phyloP scores from a whole-genome alignment of 257 asterid genomes.

The Penstemon davidsonii region DNA sequence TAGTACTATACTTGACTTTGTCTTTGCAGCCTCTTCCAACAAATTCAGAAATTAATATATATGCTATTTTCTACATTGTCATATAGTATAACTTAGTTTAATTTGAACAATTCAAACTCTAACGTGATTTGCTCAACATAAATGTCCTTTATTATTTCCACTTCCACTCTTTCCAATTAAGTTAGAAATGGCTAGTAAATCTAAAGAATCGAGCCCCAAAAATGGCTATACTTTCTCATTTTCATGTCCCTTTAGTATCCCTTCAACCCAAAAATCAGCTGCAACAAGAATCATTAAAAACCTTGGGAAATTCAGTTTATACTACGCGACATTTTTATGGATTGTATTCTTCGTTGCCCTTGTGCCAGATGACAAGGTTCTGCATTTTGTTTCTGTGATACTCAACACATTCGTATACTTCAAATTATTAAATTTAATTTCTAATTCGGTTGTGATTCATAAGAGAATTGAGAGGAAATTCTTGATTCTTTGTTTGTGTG shows the following conservation, averaged over 20 bases:
- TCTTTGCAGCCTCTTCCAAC: too few relatives aligned
- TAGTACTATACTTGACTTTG: too few relatives aligned
- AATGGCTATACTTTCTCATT: conserved; percentile 21
- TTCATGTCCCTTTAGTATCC: conserved; percentile 35
- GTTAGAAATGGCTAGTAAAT: conserved; percentile 1
- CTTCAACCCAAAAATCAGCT: conserved; percentile 41
- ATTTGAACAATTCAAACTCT: not conserved
- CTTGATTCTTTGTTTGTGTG: not conserved
- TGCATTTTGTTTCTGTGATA: conserved; percentile 32
- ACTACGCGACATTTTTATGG: conserved; percentile 36
- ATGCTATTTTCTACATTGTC: too few relatives aligned
- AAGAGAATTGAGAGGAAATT: conserved; percentile 26
- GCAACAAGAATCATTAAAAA: conserved; percentile 37
- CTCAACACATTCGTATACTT: conserved; percentile 33
- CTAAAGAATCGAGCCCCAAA: conserved; percentile 20
- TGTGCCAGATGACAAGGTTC: conserved; percentile 40
- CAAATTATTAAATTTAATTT: conserved; percentile 29
- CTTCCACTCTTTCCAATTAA: not conserved
- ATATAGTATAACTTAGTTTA: not conserved
- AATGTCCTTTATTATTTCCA: not conserved
- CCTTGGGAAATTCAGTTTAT: conserved; percentile 26
- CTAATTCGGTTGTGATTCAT: conserved; percentile 31
- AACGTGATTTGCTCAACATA: not conserved
- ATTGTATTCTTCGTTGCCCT: conserved; percentile 42
- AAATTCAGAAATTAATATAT: too few relatives aligned